phyloP scores from a whole-genome alignment of 148 eudicot species.

The Rheum nobile region DNA sequence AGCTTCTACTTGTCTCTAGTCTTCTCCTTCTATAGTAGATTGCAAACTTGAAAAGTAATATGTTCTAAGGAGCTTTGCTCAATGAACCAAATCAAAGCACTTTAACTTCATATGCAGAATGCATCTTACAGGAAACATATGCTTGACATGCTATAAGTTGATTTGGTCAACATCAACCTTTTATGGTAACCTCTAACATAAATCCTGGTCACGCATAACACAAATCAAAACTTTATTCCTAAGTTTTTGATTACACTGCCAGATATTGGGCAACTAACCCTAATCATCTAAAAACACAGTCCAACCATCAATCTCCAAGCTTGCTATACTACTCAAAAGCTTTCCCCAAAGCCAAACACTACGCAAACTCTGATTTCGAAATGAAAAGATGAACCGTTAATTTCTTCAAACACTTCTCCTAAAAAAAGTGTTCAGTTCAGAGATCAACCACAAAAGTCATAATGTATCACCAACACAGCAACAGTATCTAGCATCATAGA shows the following conservation, averaged over 20 bases:
- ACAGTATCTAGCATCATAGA: not conserved
- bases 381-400: not conserved
- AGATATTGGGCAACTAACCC: not conserved
- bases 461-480: not conserved
- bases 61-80: not conserved
- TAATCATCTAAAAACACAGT: not conserved
- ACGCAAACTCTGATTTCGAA: not conserved
- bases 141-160: too few relatives aligned
- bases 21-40: not conserved
- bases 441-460: not conserved
- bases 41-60: not conserved
- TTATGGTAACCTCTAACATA: not conserved
- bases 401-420: not conserved
- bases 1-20: not conserved
- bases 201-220: not conserved
- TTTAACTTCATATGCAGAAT: not conserved
- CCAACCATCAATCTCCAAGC: not conserved
- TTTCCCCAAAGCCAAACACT: not conserved
- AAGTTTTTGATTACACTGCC: not conserved
- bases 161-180: not conserved
- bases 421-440: not conserved
- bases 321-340: not conserved
- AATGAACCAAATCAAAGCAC: not conserved
- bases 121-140: not conserved
- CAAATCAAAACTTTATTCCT: not conserved